Evolutionary conservation across 140 eudicot species (phyloP).

Genomic region (Eryngium alpinum): DNA sequence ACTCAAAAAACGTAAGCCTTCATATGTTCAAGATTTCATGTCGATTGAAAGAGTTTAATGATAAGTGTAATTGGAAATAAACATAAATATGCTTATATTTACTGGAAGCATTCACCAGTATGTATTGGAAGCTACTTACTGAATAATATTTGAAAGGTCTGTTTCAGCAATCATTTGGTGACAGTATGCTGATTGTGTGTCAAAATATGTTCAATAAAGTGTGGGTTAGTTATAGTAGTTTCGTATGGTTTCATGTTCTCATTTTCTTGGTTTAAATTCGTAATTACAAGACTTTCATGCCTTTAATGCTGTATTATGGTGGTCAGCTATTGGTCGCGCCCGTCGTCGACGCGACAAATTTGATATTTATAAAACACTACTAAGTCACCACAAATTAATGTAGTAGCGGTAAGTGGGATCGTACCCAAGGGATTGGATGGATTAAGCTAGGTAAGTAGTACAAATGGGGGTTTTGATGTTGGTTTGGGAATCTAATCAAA

Average conservation of each 20-base stretch:
- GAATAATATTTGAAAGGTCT: not conserved
- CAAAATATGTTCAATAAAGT: not conserved
- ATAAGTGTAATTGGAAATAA: not conserved
- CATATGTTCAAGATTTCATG: not conserved
- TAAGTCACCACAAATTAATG: too few relatives aligned
- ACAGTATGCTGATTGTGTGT: not conserved
- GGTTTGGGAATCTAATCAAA: too few relatives aligned
- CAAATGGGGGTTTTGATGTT: too few relatives aligned
- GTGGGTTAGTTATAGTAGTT: not conserved
- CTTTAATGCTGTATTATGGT: not conserved
- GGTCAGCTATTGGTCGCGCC: too few relatives aligned
- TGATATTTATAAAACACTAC: too few relatives aligned
- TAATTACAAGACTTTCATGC: not conserved
- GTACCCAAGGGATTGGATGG: too few relatives aligned
- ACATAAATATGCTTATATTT: not conserved
- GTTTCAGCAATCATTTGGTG: not conserved
- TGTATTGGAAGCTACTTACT: not conserved
- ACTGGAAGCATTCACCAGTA: not conserved
- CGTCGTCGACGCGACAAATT: too few relatives aligned
- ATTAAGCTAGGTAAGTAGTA: too few relatives aligned
- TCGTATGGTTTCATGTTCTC: not conserved
- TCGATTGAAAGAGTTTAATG: not conserved
- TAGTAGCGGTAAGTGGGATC: too few relatives aligned
- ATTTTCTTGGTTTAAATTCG: not conserved
- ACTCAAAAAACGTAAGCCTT: slow-evolving; percentile 79